Percentiles rank a stretch among this genome's conserved stretches.
These are phyloP conservation scores for Vachellia collinsii DNA, from an alignment of 306 rosid genomes.

Conservation along the genomic window DNA sequence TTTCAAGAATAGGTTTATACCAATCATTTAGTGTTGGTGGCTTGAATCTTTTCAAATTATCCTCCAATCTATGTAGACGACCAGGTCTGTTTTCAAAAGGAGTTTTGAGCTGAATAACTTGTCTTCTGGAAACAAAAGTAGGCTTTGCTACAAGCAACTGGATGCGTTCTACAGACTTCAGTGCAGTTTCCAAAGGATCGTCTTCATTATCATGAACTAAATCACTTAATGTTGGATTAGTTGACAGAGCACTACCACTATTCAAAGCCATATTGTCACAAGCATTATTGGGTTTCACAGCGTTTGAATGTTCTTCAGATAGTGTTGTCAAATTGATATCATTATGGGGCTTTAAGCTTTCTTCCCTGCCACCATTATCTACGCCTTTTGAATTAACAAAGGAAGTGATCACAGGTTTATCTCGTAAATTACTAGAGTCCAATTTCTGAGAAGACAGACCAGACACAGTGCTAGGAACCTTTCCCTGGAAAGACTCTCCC, in stretches of 20 bases:
- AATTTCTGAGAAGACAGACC: constrained; percentile 46
- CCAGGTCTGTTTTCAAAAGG: constrained; percentile 54
- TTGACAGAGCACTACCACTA: constrained; percentile 35
- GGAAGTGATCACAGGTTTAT: constrained; percentile 41
- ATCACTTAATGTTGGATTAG: constrained; percentile 43
- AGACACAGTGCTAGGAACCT: constrained; percentile 44
- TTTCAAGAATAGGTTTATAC: constrained; percentile 86
- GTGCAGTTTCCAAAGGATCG: constrained; percentile 62
- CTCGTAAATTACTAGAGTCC: constrained; percentile 42
- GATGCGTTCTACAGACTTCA: constrained; percentile 57
- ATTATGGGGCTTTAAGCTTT: constrained; percentile 45
- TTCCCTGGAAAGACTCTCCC: constrained; percentile 43
- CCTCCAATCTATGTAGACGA: constrained; percentile 56
- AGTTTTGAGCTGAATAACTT: constrained; percentile 81
- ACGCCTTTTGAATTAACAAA: constrained; percentile 45
- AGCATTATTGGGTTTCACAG: constrained; percentile 44
- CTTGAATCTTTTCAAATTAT: constrained; percentile 72
- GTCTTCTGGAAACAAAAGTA: constrained; percentile 65
- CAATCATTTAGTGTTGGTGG: constrained; percentile 88
- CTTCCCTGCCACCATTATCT: constrained; percentile 50
- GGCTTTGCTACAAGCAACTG: constrained; percentile 61
- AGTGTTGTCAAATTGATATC: constrained; percentile 44
- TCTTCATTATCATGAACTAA: constrained; percentile 51
- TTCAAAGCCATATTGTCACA: constrained; percentile 43
- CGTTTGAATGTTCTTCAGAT: constrained; percentile 45